Evolutionary conservation across 306 rosid species (phyloP).

Genomic region (Abrus pulchellus): DNA sequence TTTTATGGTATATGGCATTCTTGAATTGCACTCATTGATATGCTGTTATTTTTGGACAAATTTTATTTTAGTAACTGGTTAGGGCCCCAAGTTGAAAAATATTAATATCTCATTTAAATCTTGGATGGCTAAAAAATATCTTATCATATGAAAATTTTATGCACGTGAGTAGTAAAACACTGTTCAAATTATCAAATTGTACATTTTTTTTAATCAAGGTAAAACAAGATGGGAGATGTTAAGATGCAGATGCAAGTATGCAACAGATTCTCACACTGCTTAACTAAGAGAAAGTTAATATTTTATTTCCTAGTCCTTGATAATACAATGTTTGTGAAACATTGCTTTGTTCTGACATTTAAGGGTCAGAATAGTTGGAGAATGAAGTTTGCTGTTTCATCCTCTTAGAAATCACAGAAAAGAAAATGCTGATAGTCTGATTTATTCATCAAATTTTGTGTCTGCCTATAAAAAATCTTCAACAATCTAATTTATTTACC

Average conservation of each 20-base stretch:
- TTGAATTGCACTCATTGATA: slow-evolving; percentile 2
- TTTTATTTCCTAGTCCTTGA: slow-evolving; percentile 14
- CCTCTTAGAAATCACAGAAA: slow-evolving; percentile 1
- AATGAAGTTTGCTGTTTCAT: slow-evolving; percentile 3
- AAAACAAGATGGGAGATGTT: background rate
- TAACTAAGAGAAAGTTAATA: background rate
- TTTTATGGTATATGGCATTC: slow-evolving; percentile 68
- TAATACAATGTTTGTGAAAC: background rate
- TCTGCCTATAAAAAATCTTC: background rate
- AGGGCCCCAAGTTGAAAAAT: background rate
- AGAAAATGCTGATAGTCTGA: slow-evolving; percentile 17
- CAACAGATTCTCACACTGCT: slow-evolving; percentile 1
- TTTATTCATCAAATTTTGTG: background rate
- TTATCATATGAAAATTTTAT: slow-evolving; percentile 14
- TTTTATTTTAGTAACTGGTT: slow-evolving; percentile 24
- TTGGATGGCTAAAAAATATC: background rate
- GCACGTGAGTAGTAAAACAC: slow-evolving; percentile 21
- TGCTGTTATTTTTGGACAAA: slow-evolving; percentile 25
- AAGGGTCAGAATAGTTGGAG: slow-evolving; percentile 18
- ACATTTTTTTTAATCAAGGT: background rate
- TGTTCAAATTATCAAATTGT: slow-evolving; percentile 17
- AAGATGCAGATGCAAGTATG: slow-evolving; percentile 13
- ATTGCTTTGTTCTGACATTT: background rate
- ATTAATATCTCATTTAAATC: background rate
- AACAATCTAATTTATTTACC: slow-evolving; percentile 1